Percentiles rank a stretch among this genome's conserved stretches.
Evolutionary conservation across 2,329 filamentous ascomycete species (phyloP).

Genomic region (Chaetomiaceae sp.): DNA sequence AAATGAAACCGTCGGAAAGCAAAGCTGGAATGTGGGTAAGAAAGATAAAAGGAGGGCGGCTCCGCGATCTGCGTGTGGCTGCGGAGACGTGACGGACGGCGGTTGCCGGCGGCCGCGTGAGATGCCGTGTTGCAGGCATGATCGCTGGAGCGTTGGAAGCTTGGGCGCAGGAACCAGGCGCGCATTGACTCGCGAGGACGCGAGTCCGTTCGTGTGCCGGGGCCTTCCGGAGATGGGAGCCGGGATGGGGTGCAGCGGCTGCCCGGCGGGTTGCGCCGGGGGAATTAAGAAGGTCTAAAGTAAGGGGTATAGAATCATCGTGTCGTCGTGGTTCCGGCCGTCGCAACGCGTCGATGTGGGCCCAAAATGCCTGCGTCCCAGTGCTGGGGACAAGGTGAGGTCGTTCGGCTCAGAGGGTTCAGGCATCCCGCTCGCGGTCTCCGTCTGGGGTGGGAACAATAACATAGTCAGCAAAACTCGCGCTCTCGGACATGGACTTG

Average conservation of each 20-base stretch:
- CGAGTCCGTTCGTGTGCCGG: not conserved
- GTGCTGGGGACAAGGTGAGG: no score
- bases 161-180: not conserved
- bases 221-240: not conserved
- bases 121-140: not conserved
- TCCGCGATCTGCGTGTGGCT: not conserved
- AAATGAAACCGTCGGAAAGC: not conserved
- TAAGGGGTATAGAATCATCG: constrained; percentile 6
- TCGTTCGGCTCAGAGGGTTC: constrained; percentile 22
- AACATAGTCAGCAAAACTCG: constrained; percentile 40
- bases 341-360: no score
- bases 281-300: not conserved
- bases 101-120: no score
- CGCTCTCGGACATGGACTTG: constrained; percentile 29
- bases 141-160: not conserved
- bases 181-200: not conserved
- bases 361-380: no score
- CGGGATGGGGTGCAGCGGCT: not conserved
- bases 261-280: not conserved
- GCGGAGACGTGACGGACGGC: not conserved
- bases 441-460: constrained; percentile 39
- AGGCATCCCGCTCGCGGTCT: constrained; percentile 37
- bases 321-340: constrained; percentile 1
- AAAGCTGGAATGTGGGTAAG: not conserved
- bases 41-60: not conserved